These are phyloP conservation scores for Floccularia luteovirens DNA, from an alignment of 768 basidiomycete species.

Conservation along the genomic window DNA sequence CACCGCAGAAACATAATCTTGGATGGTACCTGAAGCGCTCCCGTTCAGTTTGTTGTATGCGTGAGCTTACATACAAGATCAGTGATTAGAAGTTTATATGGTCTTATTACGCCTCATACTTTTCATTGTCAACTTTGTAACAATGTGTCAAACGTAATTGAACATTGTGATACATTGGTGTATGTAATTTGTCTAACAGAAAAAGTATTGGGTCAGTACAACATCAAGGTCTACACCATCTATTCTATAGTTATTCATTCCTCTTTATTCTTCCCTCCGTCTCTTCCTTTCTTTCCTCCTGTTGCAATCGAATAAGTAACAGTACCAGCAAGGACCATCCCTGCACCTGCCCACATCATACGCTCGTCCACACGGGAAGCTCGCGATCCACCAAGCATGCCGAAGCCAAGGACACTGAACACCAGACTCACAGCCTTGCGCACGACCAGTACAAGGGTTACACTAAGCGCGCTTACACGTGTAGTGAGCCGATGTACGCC, in stretches of 20 bases:
- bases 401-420: conserved; percentile 53
- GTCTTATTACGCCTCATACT: too few species aligned
- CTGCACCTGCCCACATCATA: conserved; percentile 66
- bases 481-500: conserved; percentile 86
- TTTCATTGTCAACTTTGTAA: too few species aligned
- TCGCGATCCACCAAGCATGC: conserved; percentile 7
- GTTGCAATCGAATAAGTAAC: conserved; percentile 53
- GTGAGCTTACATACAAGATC: too few species aligned
- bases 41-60: conserved; percentile 25
- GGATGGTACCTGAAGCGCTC: conserved; percentile 34
- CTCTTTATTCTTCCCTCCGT: conserved; percentile 10
- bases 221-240: too few species aligned
- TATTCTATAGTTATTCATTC: conserved; percentile 5
- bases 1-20: conserved; percentile 23
- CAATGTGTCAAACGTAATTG: too few species aligned
- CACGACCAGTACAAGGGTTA: conserved; percentile 75
- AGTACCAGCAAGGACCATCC: conserved; percentile 63
- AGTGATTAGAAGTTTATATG: too few species aligned
- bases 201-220: too few species aligned
- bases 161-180: too few species aligned
- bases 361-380: conserved; percentile 23
- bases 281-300: conserved; percentile 13
- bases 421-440: conserved; percentile 74
- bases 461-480: conserved; percentile 64
- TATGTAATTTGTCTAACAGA: too few species aligned